Conservation (phyloP, 2,329 filamentous ascomycete genomes). For the Aspergillus pseudoterreus region DNA sequence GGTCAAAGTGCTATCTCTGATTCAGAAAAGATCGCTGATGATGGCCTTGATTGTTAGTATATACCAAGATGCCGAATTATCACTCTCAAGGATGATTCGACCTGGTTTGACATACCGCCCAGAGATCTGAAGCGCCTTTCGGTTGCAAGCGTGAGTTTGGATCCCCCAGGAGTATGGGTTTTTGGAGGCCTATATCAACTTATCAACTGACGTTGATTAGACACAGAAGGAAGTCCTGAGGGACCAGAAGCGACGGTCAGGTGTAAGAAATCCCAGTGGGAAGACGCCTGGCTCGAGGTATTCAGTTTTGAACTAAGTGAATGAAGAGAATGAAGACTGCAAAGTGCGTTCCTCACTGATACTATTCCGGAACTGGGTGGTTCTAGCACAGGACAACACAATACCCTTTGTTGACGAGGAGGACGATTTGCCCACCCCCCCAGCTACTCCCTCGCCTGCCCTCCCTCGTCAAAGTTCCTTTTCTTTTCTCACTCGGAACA, state of each 20-base stretch:
- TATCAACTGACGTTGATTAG: neutral
- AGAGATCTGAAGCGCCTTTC: neutral
- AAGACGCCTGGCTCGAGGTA: neutral
- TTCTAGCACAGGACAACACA: conserved; percentile 9
- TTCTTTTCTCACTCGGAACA: conserved; percentile 1
- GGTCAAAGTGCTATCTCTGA: neutral
- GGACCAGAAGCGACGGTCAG: neutral
- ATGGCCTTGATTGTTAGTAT: too few relatives aligned
- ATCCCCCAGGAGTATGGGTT: neutral
- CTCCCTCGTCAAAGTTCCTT: neutral
- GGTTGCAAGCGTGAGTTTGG: neutral
- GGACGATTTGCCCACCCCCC: neutral
- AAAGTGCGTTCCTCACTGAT: conserved; percentile 6
- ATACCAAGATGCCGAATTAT: too few relatives aligned
- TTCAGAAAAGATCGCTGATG: neutral
- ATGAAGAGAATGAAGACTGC: conserved; percentile 3
- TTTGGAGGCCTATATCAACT: neutral
- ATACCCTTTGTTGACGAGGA: conserved; percentile 2
- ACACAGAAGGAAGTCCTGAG: neutral
- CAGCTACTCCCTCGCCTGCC: conserved; percentile 1
- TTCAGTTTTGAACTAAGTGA: conserved; percentile 6
- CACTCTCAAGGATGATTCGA: too few relatives aligned
- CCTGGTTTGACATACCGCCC: neutral
- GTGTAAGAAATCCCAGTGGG: neutral
- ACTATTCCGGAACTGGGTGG: conserved; percentile 2